Evolutionary conservation across 1,284 basidiomycete genomes (phyloP).

Genomic region (Fistulinella cinereoalba): DNA sequence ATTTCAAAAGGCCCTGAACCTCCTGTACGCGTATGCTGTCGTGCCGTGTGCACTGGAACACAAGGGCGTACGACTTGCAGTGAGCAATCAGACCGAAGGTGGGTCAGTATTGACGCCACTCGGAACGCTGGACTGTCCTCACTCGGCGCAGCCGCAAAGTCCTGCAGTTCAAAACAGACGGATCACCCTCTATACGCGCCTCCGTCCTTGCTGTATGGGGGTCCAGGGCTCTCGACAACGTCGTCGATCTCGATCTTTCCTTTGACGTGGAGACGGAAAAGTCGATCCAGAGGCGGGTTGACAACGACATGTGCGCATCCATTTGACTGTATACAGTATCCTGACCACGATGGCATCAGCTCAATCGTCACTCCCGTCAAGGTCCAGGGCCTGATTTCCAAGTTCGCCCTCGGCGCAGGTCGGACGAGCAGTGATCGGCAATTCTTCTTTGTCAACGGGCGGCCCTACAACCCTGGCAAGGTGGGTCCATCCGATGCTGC

Average conservation of each 20-base stretch:
- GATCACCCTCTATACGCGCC: conserved; percentile 56
- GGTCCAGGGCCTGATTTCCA: conserved; percentile 77
- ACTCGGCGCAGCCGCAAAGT: conserved; percentile 57
- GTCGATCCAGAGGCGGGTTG: conserved; percentile 35
- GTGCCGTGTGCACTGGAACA: conserved; percentile 62
- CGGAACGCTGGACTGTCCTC: conserved; percentile 1
- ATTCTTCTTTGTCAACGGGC: conserved; percentile 92
- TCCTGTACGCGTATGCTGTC: conserved; percentile 89
- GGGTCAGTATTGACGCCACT: conserved; percentile 52
- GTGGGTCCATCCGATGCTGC: conserved; percentile 35
- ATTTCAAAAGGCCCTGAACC: conserved; percentile 78
- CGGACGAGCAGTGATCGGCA: conserved; percentile 81
- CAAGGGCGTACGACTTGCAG: conserved; percentile 72
- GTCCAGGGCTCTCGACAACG: conserved; percentile 70
- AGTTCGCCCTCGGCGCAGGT: conserved; percentile 71
- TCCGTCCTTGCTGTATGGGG: conserved; percentile 86
- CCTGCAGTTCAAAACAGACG: conserved; percentile 73
- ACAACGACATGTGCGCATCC: conserved; percentile 18
- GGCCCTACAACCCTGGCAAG: conserved; percentile 82
- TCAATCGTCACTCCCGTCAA: conserved; percentile 44
- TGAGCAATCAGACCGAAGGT: conserved; percentile 69
- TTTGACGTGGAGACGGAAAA: conserved; percentile 70
- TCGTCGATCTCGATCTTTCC: conserved; percentile 71
- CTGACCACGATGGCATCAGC: neutral
- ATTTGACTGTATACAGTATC: neutral